A percentile compares a stretch with the other conserved stretches of the same genome.
phyloP scores from a whole-genome alignment of 768 basidiomycete genomes.

The Pisolithus albus region DNA sequence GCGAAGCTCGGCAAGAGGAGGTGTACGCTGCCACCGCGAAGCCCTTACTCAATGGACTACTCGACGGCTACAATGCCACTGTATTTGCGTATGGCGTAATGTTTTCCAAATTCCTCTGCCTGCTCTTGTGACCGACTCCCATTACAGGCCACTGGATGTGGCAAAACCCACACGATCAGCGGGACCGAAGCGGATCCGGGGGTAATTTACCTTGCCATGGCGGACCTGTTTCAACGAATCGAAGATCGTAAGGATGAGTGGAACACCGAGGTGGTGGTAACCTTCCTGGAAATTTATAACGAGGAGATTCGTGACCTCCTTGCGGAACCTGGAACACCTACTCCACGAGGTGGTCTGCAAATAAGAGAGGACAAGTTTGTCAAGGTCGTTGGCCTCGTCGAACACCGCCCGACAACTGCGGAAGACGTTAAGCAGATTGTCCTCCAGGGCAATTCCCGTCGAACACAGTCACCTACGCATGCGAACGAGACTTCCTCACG shows the following conservation, averaged over 20 bases:
- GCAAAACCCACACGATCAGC: conserved; percentile 98
- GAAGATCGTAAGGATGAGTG: conserved; percentile 81
- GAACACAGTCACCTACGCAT: conserved; percentile 91
- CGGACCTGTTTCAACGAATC: conserved; percentile 91
- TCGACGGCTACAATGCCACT: conserved; percentile 95
- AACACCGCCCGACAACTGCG: conserved; percentile 73
- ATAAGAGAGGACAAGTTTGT: conserved; percentile 94
- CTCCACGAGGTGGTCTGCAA: conserved; percentile 79
- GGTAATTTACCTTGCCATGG: conserved; percentile 95
- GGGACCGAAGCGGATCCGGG: conserved; percentile 85
- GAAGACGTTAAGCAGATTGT: conserved; percentile 95
- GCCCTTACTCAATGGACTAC: conserved; percentile 74
- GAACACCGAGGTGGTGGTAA: conserved; percentile 83
- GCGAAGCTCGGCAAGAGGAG: conserved; percentile 73
- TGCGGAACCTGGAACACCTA: conserved; percentile 53
- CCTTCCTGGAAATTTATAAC: conserved; percentile 98
- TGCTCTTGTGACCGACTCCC: conserved; percentile 8
- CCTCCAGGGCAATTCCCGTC: conserved; percentile 75
- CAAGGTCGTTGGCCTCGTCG: conserved; percentile 79
- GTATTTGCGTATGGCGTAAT: conserved; percentile 98
- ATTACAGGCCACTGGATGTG: conserved; percentile 95
- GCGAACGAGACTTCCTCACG: conserved; percentile 96
- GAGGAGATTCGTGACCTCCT: conserved; percentile 97
- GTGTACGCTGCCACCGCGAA: conserved; percentile 84
- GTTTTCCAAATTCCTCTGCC: conserved; percentile 11